phyloP scores from a whole-genome alignment of 176 grass and related monocot species.

The Metroxylon sagu region DNA sequence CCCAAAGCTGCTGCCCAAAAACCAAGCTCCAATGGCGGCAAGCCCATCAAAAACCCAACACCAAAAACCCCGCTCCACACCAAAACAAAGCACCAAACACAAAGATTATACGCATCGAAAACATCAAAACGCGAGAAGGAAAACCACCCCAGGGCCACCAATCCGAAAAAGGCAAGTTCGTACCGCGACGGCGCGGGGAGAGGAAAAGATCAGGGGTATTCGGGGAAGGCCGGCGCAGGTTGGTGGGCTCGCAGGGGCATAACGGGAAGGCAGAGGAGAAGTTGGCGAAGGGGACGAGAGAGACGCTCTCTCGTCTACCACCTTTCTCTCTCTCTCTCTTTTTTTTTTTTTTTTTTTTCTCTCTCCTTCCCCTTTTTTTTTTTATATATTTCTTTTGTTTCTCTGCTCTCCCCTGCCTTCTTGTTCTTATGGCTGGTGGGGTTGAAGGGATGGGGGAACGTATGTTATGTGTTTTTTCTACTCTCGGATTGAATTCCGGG shows the following conservation, averaged over 20 bases:
- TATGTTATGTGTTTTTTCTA: slow-evolving; percentile 23
- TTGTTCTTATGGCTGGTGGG: neutral
- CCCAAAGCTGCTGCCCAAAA: neutral
- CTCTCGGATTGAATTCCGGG: neutral
- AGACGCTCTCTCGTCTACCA: slow-evolving; percentile 64
- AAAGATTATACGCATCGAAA: slow-evolving; percentile 19
- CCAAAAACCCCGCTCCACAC: neutral
- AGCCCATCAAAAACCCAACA: neutral
- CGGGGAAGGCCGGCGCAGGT: slow-evolving; percentile 19
- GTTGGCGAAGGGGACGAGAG: slow-evolving; percentile 72
- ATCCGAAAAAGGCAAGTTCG: slow-evolving; percentile 12
- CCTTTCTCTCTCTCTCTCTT: slow-evolving; percentile 36
- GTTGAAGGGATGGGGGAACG: slow-evolving; percentile 21
- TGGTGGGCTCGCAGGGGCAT: slow-evolving; percentile 14
- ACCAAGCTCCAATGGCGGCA: neutral
- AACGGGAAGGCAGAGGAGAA: slow-evolving; percentile 24
- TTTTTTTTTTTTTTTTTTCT: slow-evolving; percentile 23
- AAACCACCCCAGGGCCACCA: neutral
- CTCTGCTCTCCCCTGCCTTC: neutral
- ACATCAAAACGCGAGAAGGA: slow-evolving; percentile 14
- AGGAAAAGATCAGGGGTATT: slow-evolving; percentile 12
- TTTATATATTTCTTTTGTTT: slow-evolving; percentile 3
- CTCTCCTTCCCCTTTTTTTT: slow-evolving; percentile 9
- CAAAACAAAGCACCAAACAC: slow-evolving; percentile 15
- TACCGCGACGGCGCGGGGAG: slow-evolving; percentile 12